These are phyloP conservation scores for Amanita pseudoporphyria DNA, from an alignment of 768 basidiomycete genomes.

Conservation along the genomic window DNA sequence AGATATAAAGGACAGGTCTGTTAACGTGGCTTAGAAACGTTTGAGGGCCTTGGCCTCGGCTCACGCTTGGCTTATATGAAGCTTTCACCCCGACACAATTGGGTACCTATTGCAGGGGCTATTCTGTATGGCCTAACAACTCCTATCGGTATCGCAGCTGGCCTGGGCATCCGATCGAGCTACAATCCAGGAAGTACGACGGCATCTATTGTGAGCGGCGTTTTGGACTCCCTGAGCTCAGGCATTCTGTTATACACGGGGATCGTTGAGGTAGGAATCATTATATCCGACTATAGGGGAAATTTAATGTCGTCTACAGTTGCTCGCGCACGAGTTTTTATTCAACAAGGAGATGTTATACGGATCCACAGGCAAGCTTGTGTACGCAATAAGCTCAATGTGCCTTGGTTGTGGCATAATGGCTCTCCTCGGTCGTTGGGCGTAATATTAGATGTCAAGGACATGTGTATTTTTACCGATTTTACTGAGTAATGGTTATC, in stretches of 20 bases:
- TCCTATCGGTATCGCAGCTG: conserved; percentile 81
- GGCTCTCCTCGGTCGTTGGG: conserved; percentile 88
- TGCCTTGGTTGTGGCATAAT: conserved; percentile 79
- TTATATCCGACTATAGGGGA: not conserved
- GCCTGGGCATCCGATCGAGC: conserved; percentile 61
- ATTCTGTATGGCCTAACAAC: conserved; percentile 68
- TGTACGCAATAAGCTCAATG: conserved; percentile 72
- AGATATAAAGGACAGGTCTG: not conserved
- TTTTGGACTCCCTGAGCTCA: conserved; percentile 76
- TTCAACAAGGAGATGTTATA: conserved; percentile 82
- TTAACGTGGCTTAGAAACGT: conserved; percentile 50
- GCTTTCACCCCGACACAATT: conserved; percentile 44
- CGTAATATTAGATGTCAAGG: conserved; percentile 28
- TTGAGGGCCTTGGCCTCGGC: conserved; percentile 91
- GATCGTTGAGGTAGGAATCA: conserved; percentile 58
- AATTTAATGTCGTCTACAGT: conserved; percentile 25
- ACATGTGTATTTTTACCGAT: not conserved
- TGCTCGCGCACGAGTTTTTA: conserved; percentile 91
- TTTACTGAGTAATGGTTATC: not conserved
- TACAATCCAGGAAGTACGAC: conserved; percentile 77
- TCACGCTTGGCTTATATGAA: conserved; percentile 76
- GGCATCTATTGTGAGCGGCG: conserved; percentile 75
- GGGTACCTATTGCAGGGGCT: conserved; percentile 51
- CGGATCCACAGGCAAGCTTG: conserved; percentile 52
- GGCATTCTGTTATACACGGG: conserved; percentile 88